Conservation (phyloP, 257 asterid genomes). For the Primulina tabacum region DNA sequence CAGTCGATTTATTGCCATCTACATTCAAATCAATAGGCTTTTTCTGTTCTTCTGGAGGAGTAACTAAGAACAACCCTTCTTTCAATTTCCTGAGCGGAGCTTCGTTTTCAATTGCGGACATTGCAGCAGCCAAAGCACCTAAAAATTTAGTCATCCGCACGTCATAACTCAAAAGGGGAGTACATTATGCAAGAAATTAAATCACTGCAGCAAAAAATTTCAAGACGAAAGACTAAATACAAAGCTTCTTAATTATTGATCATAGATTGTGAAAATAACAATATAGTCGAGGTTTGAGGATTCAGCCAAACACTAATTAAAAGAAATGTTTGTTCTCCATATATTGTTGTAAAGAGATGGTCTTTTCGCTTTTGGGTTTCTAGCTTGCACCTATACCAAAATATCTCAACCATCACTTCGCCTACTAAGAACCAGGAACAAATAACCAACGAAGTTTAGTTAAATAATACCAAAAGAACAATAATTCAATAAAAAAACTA, state of each 20-base stretch:
- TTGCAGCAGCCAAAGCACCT: constrained; percentile 45
- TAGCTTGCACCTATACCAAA: neutral
- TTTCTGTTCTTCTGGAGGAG: constrained; percentile 37
- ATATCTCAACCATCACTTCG: constrained; percentile 11
- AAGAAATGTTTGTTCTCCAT: neutral
- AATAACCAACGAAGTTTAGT: neutral
- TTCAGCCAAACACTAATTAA: constrained; percentile 3
- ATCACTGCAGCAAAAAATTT: neutral
- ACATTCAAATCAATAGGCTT: constrained; percentile 21
- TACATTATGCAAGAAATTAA: neutral
- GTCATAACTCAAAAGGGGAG: constrained; percentile 17
- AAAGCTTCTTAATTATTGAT: neutral
- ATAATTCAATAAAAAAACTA: constrained; percentile 14
- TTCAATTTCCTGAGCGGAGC: constrained; percentile 40
- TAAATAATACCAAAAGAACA: neutral
- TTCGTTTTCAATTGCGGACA: constrained; percentile 30
- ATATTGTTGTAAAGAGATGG: neutral
- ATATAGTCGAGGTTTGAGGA: neutral
- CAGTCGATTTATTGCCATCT: constrained; percentile 47
- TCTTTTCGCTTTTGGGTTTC: neutral
- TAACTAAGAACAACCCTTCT: constrained; percentile 37
- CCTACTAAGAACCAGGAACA: constrained; percentile 8
- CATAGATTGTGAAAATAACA: neutral
- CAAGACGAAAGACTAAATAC: neutral
- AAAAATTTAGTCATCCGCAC: constrained; percentile 19